Base-by-base conservation (phyloP, 805 yeast species). In the Spencermartinsiella europaea region DNA sequence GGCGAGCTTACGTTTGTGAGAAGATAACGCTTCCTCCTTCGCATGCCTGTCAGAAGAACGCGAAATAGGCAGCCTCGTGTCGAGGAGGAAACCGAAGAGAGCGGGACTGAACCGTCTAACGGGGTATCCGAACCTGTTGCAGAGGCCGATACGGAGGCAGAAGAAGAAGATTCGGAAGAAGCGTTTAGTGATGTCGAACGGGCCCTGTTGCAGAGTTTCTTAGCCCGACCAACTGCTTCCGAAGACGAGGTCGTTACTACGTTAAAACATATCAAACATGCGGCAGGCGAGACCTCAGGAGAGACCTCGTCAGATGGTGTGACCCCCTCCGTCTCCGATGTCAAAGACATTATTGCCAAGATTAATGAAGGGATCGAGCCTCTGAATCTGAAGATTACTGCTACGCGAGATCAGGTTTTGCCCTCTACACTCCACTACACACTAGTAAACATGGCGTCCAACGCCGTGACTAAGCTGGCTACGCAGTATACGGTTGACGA, bases 371-470 rank as follows among this genome's bases (percentile, higher is more conserved):
- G 58, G 2, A 60, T 72, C 25, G 76, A 73, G 20, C 67, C 75
- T 51, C 21, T 47, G 25, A 49, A 36, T 2, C 36, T 53, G 45
- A 72, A 69, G 45, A 61, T 79, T 52, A 74, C 64, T 55, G 65
- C 64, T 59, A 64, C 52, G 45, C 64, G 63, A 44, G 66, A 64
- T 55, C 73, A 73, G 49, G 19, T 14, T 12, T 52, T 58, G 2
- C 56, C 66, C 4, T 65, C 67, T 3, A 60, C 51, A 7, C 50
- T 61, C 7, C 48, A 56, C 27, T 75, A 70, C 53, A 59, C 66
- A 16, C 68, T 74, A 38, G 65, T 75, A 20, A 76, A 77, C 54
- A 63, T 68, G 7, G 52, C 58, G 15, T 57, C 65, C 2, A 73
- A 73, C 40, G 72, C 68, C 3, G 53, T 70, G 2, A 67, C 74